Evolutionary conservation across 106 monocot species (phyloP), one percentile per base, ranked within the genome.

Genomic region (Phalaenopsis equestris): DNA sequence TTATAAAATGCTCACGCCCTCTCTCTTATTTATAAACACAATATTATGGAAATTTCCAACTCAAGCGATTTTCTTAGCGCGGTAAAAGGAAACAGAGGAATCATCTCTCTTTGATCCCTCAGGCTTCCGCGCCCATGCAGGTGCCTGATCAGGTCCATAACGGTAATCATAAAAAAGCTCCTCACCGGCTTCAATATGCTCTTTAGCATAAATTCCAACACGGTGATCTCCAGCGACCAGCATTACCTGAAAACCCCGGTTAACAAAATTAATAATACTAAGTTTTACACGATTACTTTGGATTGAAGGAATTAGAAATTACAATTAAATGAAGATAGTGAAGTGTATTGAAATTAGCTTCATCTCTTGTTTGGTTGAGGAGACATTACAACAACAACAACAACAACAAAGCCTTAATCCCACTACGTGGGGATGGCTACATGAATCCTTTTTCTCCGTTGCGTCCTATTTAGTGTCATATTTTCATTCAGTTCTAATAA

Each of bases 81-180:
- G 84, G 36, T 76, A 82, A 81, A 89, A 82, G 80, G 90, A 87
- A 55, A 78, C 61, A 4, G 80, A 43, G 8, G 82, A 82, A 74
- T 94, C 94, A 21, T 94, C 94, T 79, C 87, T 87, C 70, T 91
- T 94, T 6, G 92, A 94, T 16, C 90, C 90, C 80, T 91, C 94
- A 3, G 92, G 94, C 72, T 88, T 98, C 41, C 91, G 77, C 17
- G 98, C 98, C 98, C 98, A 98, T 16, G 88, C 90, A 67, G 97
- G 97, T 61, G 97, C 97, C 39, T 92, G 92, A 78, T 98, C 94
- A 55, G 89, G 90, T 45, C 94, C 94, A 72, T 94, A 98, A 16
- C 94, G 92, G 56, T 98, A 98, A 72, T 98, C 98, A 75, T 98
- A 98, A 85, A 98, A 94, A 2, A 98, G 89, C 80, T 94, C 96